These are phyloP conservation scores for Paramecium primaurelia DNA, from an alignment of 73 alveolate species.

Conservation along the genomic window DNA sequence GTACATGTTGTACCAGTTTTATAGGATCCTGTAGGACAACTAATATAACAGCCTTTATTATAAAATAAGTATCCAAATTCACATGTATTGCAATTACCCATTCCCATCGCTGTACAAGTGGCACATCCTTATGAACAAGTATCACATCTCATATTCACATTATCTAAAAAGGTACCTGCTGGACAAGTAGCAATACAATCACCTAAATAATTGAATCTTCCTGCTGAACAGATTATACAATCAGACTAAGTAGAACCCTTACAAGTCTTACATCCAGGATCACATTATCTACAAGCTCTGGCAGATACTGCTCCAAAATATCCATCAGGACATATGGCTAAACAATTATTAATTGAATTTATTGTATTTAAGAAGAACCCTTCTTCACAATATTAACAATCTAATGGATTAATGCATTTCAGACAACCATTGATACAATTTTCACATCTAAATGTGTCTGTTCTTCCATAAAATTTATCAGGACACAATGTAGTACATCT, in stretches of 20 bases:
- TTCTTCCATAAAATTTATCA: neutral
- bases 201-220: neutral
- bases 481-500: neutral
- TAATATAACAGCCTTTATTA: neutral
- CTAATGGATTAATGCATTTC: neutral
- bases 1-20: neutral
- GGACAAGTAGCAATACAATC: neutral
- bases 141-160: neutral
- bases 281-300: neutral
- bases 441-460: slow-evolving; percentile 13
- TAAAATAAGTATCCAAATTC: neutral
- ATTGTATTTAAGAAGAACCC: neutral
- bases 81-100: neutral
- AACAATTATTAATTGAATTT: neutral
- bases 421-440: neutral
- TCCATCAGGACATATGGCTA: neutral
- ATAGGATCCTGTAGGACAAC: neutral
- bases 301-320: neutral
- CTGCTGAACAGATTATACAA: neutral
- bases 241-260: neutral
- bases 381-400: neutral
- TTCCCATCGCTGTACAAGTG: neutral
- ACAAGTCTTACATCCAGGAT: slow-evolving; percentile 12
- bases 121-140: slow-evolving; percentile 8
- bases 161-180: neutral